Percentiles rank a stretch among this genome's conserved stretches.
Conservation (phyloP, 2,329 filamentous ascomycete species). For the Escovopsis sp. region DNA sequence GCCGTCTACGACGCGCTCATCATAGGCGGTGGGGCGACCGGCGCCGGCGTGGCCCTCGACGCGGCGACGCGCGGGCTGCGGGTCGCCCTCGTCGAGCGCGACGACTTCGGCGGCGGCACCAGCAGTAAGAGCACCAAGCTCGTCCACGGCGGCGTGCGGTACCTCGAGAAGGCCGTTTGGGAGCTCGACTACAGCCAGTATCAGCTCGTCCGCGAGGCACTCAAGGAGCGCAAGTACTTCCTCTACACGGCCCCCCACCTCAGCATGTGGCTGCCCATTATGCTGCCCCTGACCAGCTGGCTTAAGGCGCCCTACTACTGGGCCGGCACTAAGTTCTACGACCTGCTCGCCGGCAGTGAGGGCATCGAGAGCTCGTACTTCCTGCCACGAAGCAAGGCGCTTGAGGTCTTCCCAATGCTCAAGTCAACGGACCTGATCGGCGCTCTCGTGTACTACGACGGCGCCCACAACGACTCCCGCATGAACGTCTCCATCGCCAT, state of each 20-base stretch:
- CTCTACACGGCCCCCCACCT: slow-evolving; percentile 61
- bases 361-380: slow-evolving; percentile 86
- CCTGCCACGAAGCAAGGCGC: slow-evolving; percentile 68
- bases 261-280: slow-evolving; percentile 60
- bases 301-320: slow-evolving; percentile 68
- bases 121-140: slow-evolving; percentile 65
- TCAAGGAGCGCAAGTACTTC: slow-evolving; percentile 63
- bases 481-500: slow-evolving; percentile 86
- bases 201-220: slow-evolving; percentile 54
- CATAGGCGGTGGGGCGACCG: slow-evolving; percentile 58
- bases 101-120: slow-evolving; percentile 60
- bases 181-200: slow-evolving; percentile 63
- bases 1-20: slow-evolving; percentile 54
- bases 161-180: slow-evolving; percentile 63
- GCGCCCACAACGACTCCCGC: slow-evolving; percentile 79
- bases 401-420: slow-evolving; percentile 81
- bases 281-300: slow-evolving; percentile 61
- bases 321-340: slow-evolving; percentile 69
- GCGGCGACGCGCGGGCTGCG: slow-evolving; percentile 56
- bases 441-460: slow-evolving; percentile 81
- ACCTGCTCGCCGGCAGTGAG: slow-evolving; percentile 70
- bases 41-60: slow-evolving; percentile 56
- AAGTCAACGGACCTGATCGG: slow-evolving; percentile 66
- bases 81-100: slow-evolving; percentile 56
- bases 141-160: slow-evolving; percentile 62